Conservation (phyloP, 228 moss, liverwort and hornwort genomes). For the Sphagnum magellanicum region DNA sequence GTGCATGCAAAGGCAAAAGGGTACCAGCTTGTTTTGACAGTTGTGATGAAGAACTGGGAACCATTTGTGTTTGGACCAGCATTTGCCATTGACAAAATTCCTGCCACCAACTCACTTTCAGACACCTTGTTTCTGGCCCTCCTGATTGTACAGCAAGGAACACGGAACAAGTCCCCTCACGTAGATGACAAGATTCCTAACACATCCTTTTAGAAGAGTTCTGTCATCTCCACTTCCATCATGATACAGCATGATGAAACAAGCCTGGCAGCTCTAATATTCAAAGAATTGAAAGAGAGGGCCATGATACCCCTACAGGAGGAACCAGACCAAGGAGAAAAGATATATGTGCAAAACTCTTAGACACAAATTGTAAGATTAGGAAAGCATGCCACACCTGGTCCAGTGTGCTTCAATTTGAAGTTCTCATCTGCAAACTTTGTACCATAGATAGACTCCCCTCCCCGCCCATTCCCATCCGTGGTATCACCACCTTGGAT, state of each 20-base stretch:
- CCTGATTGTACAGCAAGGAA: not conserved
- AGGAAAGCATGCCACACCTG: conserved; percentile 13
- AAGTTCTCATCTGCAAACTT: conserved; percentile 92
- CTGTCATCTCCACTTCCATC: not conserved
- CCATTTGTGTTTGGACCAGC: conserved; percentile 72
- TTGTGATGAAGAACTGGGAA: conserved; percentile 91
- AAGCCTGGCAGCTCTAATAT: not conserved
- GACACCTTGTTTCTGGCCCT: not conserved
- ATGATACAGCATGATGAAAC: not conserved
- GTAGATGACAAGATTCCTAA: not conserved
- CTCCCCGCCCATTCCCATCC: conserved; percentile 84
- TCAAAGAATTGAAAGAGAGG: no score
- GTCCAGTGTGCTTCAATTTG: conserved; percentile 88
- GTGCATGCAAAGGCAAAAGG: not conserved
- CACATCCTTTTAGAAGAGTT: not conserved
- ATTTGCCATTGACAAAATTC: conserved; percentile 91
- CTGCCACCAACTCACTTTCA: conserved; percentile 8
- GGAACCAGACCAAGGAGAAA: no score
- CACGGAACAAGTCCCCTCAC: not conserved
- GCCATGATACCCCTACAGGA: no score
- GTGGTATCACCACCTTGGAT: conserved; percentile 91
- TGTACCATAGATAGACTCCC: conserved; percentile 80
- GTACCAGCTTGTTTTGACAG: conserved; percentile 88
- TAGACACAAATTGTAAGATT: no score
- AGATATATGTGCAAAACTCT: no score